A percentile compares a stretch with the other conserved stretches of the same genome.
Evolutionary conservation across 75 land plant species (phyloP).

Genomic region (Picea glauca): DNA sequence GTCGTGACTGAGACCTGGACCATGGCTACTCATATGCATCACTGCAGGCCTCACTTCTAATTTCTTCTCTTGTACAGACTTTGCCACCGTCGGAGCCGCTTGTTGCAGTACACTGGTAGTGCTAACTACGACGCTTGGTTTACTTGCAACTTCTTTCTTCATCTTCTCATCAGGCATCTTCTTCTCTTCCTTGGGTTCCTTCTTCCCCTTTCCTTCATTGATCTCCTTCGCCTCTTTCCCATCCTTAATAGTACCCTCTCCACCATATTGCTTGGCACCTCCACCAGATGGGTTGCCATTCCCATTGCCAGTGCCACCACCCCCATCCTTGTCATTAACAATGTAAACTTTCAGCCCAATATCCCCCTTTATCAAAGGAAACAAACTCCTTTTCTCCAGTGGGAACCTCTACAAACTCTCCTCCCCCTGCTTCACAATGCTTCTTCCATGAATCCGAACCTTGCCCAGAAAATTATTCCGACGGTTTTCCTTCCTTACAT

Average conservation of each 20-base stretch:
- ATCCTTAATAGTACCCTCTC: background rate
- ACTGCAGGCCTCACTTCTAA: background rate
- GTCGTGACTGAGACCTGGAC: too few relatives aligned
- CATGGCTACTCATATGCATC: background rate
- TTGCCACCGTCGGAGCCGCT: too few relatives aligned
- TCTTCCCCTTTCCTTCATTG: background rate
- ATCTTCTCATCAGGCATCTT: background rate
- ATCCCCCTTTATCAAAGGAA: constrained; percentile 47
- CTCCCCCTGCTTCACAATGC: too few relatives aligned
- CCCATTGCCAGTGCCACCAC: background rate
- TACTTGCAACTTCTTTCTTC: background rate
- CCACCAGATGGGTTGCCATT: too few relatives aligned
- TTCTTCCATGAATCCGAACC: too few relatives aligned
- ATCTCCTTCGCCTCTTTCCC: background rate
- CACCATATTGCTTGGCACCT: background rate
- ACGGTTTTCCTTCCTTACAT: too few relatives aligned
- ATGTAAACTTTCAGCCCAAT: constrained; percentile 35
- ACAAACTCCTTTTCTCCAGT: too few relatives aligned
- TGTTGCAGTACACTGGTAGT: too few relatives aligned
- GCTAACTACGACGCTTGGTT: too few relatives aligned
- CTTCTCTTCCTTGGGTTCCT: background rate
- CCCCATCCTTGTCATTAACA: constrained; percentile 28
- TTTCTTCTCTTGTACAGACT: too few relatives aligned
- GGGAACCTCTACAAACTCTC: too few relatives aligned
- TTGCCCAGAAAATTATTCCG: too few relatives aligned